Evolutionary conservation across 805 yeast species (phyloP), one percentile per base, ranked within the genome.

Genomic region (Lachancea dasiensis): DNA sequence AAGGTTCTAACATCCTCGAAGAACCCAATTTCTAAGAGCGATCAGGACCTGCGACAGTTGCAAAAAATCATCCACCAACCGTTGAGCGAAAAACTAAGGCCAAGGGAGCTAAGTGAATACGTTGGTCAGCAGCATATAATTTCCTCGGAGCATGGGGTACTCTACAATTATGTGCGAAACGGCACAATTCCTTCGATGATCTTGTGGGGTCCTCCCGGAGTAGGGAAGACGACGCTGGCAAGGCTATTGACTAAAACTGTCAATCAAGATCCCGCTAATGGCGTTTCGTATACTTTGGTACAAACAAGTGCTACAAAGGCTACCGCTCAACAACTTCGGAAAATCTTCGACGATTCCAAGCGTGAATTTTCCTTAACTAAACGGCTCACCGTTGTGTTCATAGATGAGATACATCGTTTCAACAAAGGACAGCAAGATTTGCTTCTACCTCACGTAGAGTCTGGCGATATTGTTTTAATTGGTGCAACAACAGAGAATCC

Each of bases 401-500:
- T 89, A 36, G 98, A 92, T 61, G 98, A 92, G 56, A 82, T 92
- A 26, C 98, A 92, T 56, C 64, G 98, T 22, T 87, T 86, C 56
- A 79, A 79, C 47, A 81, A 82, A 43, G 68, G 78, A 0, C 98
- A 92, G 53, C 98, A 92, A 58, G 97, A 92, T 58, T 72, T 79
- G 32, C 73, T 94, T 32, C 64, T 92, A 27, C 92, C 95, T 0
- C 79, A 76, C 44, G 81, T 90, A 1, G 99, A 92, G 56, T 66
- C 74, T 20, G 97, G 97, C 2, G 77, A 77, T 37, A 76, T 89
- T 30, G 76, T 79, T 1, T 68, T 92, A 29, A 77, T 90, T 36
- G 98, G 98, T 4, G 97, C 97, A n/a, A 92, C 98, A 0, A 89
- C 97, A 0, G 98, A 92, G 56, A 92, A 92, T 55, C 96, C 97